Base-by-base conservation (phyloP, 2,329 filamentous ascomycete species). In the Esteya vermicola region DNA sequence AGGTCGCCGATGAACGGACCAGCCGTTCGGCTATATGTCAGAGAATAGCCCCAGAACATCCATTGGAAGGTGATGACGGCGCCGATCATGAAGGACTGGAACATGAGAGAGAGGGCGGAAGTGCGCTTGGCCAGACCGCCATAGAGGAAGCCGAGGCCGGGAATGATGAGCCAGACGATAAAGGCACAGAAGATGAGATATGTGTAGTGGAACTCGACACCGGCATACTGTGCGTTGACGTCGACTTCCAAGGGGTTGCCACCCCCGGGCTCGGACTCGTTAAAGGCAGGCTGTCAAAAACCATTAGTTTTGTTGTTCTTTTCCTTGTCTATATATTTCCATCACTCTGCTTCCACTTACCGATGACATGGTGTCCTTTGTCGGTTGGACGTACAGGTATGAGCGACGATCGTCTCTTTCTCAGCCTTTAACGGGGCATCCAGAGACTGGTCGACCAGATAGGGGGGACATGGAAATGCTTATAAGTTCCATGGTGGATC, bases 111-210 rank as follows among this genome's bases (percentile, higher is more conserved):
- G 22, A 80, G 59, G 6, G 74, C 69, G 13, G 72, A 76, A 57
- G 79, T 80, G 47, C 74, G 62, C 26, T 73, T 65, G 6, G 74
- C 67, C 22, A 81, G 64, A 40, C 76, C 76, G 42, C 72, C 70
- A 55, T 81, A 80, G 1, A 81, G 59, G 8, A 81, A 62, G 36
- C 75, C 75, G 47, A 81, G 75, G 18, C 75, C 76, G 0, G 76
- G 76, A 42, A 79, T 75, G 52, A 81, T 81, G 38, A 79, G 56
- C 67, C 72, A 80, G 40, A 79, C 75, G 40, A 80, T 63, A 54
- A 70, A 75, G 13, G 60, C 63, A 52, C 72, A 76, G 48, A 75
- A 61, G 40, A 72, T 54, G 36, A 75, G 62, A 50, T 76, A 80
- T 30, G 65, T 64, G 53, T 78, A 77, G 51, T 79, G 67, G 56